A percentile compares a stretch with the other conserved stretches of the same genome.
Evolutionary conservation across 768 basidiomycete genomes (phyloP).

Genomic region (Kwoniella sp.): DNA sequence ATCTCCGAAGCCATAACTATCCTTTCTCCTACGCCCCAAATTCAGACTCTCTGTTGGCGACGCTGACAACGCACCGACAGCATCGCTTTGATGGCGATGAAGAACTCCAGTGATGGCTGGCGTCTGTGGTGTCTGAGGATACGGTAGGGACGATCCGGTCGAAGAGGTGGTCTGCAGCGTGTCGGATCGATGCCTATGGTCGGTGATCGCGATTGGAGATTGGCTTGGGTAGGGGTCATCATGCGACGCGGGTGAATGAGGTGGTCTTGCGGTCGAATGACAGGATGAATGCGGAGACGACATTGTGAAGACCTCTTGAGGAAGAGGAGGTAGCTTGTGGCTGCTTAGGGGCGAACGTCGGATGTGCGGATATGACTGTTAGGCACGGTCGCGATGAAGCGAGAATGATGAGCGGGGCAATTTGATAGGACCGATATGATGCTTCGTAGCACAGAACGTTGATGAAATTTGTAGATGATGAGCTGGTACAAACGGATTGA

Average conservation of each 20-base stretch:
- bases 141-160: slow-evolving; percentile 18
- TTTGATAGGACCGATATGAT: no score
- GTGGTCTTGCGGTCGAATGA: neutral
- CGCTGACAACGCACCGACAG: neutral
- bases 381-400: no score
- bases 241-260: neutral
- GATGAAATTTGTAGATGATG: no score
- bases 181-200: slow-evolving; percentile 20
- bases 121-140: slow-evolving; percentile 24
- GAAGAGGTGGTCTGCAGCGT: slow-evolving; percentile 28
- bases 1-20: slow-evolving; percentile 20
- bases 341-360: no score
- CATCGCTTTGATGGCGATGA: neutral
- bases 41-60: neutral
- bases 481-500: slow-evolving; percentile 1
- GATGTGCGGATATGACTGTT: no score
- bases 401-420: no score
- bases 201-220: neutral
- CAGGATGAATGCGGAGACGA: neutral
- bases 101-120: slow-evolving; percentile 23
- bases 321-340: no score
- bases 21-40: neutral
- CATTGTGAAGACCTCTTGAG: neutral
- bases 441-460: no score
- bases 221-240: slow-evolving; percentile 4